A percentile compares a stretch with the other conserved stretches of the same genome.
These are phyloP conservation scores for Penicillium sp. DNA, from an alignment of 2,329 filamentous ascomycete genomes.

Conservation along the genomic window DNA sequence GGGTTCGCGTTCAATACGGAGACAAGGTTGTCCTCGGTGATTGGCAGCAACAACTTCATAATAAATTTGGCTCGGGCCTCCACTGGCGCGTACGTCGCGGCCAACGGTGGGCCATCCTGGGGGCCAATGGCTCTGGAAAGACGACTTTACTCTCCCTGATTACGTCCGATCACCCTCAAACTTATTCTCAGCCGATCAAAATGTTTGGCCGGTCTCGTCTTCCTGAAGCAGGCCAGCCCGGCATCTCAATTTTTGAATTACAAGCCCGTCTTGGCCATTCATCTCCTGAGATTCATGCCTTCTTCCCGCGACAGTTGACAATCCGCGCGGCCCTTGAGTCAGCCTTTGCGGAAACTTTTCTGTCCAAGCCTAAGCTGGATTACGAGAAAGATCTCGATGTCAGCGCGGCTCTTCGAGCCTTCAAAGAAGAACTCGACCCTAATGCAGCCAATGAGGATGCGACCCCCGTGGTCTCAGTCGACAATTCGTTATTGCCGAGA, in stretches of 20 bases:
- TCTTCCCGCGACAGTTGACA: constrained; percentile 74
- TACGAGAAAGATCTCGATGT: constrained; percentile 54
- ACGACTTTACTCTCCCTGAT: constrained; percentile 89
- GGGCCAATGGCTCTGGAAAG: constrained; percentile 89
- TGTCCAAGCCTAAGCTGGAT: constrained; percentile 61
- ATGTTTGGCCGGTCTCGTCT: constrained; percentile 79
- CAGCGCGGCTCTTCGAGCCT: constrained; percentile 67
- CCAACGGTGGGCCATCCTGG: constrained; percentile 87
- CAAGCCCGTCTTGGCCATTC: constrained; percentile 87
- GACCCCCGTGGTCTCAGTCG: constrained; percentile 6
- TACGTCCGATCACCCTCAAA: constrained; percentile 91
- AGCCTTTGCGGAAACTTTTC: constrained; percentile 85
- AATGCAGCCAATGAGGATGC: constrained; percentile 17
- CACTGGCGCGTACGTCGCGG: constrained; percentile 78
- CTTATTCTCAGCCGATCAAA: constrained; percentile 80
- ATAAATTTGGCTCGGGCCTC: constrained; percentile 55
- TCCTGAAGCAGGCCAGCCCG: constrained; percentile 63
- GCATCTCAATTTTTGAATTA: constrained; percentile 87
- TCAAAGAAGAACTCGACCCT: constrained; percentile 70
- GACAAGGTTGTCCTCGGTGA: constrained; percentile 71
- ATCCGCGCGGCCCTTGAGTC: constrained; percentile 72
- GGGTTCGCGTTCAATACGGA: constrained; percentile 75
- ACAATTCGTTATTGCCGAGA: constrained; percentile 20
- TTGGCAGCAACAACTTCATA: constrained; percentile 60
- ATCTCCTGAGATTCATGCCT: constrained; percentile 86